Evolutionary conservation across 768 basidiomycete genomes (phyloP), one percentile per base, ranked within the genome.

Genomic region (Boletus coccyginus): DNA sequence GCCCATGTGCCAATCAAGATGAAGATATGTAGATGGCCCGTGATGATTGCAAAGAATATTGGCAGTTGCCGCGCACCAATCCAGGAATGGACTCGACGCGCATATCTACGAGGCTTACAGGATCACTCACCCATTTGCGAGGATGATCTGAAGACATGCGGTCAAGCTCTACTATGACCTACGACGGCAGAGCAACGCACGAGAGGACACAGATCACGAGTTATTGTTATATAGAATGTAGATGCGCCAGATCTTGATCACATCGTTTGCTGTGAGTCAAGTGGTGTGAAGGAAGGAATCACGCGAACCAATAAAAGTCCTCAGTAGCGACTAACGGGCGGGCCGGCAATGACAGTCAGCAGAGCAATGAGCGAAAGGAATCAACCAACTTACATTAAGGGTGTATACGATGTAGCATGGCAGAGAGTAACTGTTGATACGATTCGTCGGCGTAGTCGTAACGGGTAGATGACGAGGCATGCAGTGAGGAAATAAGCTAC

Each of bases 171-270:
- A 7, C 8, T 10, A 12, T 17, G 14, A 33, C 4, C 5, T 9
- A 12, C 4, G 24, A 43, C 6, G 3, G 21, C 17, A 35, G 43
- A 40, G 16, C 6, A 36, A 62, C 59, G 19, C 32, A 69, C 66
- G 52, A 48, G 3, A 62, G 57, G 6, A 69, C 47, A 33, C 67
- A 67, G 17, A 57, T 31, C 41, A 21, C 49, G 40, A 69, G 31
- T 49, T 54, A 11, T 53, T 17, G 40, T 36, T 50, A 9, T 59
- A 67, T 9, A 67, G 3, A 1, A 66, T 14, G 44, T 44, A 67
- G 14, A 66, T 47, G 29, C 67, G 68, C 66, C 66, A 69, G 16
- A 67, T 64, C 66, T 64, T 36, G 29, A 38, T 59, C 10, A 14
- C 5, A 24, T 47, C 6, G 12, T 24, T 8, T 16, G 16, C n/a